Evolutionary conservation across 768 basidiomycete genomes (phyloP).

Genomic region (Boletellus sp.): DNA sequence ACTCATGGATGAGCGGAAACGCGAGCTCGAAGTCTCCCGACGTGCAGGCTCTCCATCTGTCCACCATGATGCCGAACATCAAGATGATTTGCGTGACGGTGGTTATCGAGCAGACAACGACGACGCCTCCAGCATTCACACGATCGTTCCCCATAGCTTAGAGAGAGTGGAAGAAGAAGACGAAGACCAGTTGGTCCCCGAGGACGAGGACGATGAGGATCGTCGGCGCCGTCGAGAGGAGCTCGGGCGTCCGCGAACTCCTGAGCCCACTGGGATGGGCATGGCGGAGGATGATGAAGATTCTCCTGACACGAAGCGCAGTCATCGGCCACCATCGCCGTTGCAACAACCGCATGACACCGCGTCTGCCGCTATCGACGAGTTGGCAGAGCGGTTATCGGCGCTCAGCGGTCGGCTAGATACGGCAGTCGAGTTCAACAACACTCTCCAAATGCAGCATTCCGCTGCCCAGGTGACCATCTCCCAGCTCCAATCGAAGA

Average conservation of each 20-base stretch:
- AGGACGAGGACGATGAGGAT: constrained; percentile 47
- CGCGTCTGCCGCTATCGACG: constrained; percentile 42
- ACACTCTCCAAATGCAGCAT: constrained; percentile 74
- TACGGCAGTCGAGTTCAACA: constrained; percentile 69
- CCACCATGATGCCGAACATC: constrained; percentile 5
- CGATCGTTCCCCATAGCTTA: constrained; percentile 63
- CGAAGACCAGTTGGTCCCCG: constrained; percentile 48
- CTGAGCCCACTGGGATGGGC: constrained; percentile 68
- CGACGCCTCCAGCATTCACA: constrained; percentile 68
- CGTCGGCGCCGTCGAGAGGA: constrained; percentile 45
- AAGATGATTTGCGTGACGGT: constrained; percentile 13
- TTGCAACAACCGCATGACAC: constrained; percentile 19
- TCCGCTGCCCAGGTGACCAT: constrained; percentile 73
- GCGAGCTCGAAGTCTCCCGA: constrained; percentile 40
- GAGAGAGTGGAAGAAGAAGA: constrained; percentile 76
- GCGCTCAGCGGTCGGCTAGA: constrained; percentile 68
- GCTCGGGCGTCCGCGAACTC: constrained; percentile 58
- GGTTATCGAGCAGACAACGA: constrained; percentile 54
- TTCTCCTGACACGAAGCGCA: constrained; percentile 19
- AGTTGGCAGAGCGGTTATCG: constrained; percentile 60
- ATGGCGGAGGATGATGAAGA: constrained; percentile 47
- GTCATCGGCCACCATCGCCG: constrained; percentile 17
- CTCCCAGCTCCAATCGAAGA: constrained; percentile 61
- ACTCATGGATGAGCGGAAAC: constrained; percentile 62
- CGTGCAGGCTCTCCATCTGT: constrained; percentile 15